Conservation (phyloP, 2,329 filamentous ascomycete species). For the Pseudogymnoascus sp. region DNA sequence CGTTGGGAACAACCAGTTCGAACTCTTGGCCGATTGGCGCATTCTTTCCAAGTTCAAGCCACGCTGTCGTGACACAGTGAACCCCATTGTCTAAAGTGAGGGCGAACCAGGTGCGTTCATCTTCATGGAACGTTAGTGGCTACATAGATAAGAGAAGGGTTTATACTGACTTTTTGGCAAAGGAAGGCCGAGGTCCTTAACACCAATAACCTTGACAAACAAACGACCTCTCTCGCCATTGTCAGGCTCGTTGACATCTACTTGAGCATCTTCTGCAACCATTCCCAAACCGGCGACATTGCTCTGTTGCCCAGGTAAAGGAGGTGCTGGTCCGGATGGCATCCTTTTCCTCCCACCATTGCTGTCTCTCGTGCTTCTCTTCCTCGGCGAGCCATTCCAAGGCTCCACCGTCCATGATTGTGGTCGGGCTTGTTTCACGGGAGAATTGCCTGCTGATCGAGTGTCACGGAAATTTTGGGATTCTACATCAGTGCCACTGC, state of each 20-base stretch:
- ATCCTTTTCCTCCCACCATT: conserved; percentile 35
- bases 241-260: conserved; percentile 40
- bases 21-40: conserved; percentile 97
- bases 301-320: conserved; percentile 81
- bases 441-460: conserved; percentile 60
- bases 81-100: conserved; percentile 96
- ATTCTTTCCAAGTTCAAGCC: conserved; percentile 84
- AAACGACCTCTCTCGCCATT: conserved; percentile 81
- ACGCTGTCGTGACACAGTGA: conserved; percentile 94
- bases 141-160: not conserved
- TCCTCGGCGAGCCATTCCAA: conserved; percentile 78
- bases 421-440: conserved; percentile 68
- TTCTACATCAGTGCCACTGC: conserved; percentile 54
- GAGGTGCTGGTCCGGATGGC: conserved; percentile 58
- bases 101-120: conserved; percentile 88
- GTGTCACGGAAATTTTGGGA: conserved; percentile 46
- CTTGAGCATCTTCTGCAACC: conserved; percentile 59
- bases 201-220: conserved; percentile 97
- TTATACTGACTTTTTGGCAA: conserved; percentile 71
- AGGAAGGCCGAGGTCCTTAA: conserved; percentile 90
- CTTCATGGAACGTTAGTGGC: conserved; percentile 38
- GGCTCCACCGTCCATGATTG: conserved; percentile 96
- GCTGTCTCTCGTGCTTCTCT: conserved; percentile 57
- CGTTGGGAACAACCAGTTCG: conserved; percentile 91
- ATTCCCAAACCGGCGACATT: conserved; percentile 57